Conservation (phyloP, 441 rosid species). For the Pelargonium australe region DNA sequence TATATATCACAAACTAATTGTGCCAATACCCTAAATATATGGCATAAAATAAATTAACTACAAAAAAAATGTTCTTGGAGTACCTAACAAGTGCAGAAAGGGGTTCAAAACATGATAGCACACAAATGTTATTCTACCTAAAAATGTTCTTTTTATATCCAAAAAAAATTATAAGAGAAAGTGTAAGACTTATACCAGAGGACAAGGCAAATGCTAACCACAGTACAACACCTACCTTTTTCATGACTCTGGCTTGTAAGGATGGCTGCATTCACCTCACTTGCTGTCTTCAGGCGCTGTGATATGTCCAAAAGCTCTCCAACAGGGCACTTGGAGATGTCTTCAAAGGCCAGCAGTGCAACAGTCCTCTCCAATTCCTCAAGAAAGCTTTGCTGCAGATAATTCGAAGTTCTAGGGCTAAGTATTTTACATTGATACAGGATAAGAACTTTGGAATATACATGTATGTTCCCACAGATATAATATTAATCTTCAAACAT, state of each 20-base stretch:
- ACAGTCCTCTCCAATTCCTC: conserved; percentile 94
- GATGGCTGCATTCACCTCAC: conserved; percentile 95
- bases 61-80: too few relatives aligned
- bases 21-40: too few relatives aligned
- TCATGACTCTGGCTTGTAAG: conserved; percentile 94
- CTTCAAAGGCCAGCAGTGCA: conserved; percentile 85
- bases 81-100: too few relatives aligned
- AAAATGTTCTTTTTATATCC: too few relatives aligned
- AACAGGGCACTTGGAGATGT: conserved; percentile 73
- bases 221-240: conserved; percentile 46
- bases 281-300: conserved; percentile 84
- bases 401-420: conserved; percentile 11
- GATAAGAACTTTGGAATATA: not conserved
- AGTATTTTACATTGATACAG: conserved; percentile 1
- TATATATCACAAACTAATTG: too few relatives aligned
- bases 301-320: conserved; percentile 80
- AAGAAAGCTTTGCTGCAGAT: conserved; percentile 70
- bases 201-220: not conserved
- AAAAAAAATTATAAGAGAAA: too few relatives aligned
- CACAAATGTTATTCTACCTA: too few relatives aligned
- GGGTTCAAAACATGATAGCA: too few relatives aligned
- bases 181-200: too few relatives aligned
- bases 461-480: not conserved
- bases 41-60: too few relatives aligned
- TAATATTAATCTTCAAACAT: not conserved